Evolutionary conservation across 495 filamentous ascomycete species (phyloP).

Genomic region (Aspergillus saccharolyticus): DNA sequence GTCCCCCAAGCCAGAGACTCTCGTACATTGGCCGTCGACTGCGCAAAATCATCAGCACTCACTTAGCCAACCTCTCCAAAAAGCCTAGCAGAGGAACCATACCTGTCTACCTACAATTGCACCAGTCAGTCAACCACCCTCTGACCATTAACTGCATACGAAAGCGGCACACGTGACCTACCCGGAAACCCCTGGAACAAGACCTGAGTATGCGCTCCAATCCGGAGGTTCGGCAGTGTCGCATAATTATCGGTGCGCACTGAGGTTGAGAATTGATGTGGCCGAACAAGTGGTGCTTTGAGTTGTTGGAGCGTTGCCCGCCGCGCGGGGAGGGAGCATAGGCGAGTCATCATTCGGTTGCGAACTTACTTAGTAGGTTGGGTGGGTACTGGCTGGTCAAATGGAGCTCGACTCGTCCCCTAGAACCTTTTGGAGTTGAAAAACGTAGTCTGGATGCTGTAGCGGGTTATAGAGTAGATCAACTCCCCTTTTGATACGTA

Average conservation of each 20-base stretch:
- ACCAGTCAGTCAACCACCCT: conserved; percentile 12
- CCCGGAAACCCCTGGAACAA: conserved; percentile 91
- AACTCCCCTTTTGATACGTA: too few species aligned
- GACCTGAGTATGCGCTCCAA: conserved; percentile 72
- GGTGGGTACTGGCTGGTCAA: too few species aligned
- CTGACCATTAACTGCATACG: neutral
- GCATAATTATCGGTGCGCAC: conserved; percentile 38
- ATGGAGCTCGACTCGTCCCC: too few species aligned
- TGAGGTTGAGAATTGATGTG: conserved; percentile 38
- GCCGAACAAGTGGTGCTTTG: conserved; percentile 2
- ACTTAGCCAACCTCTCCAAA: neutral
- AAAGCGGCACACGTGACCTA: conserved; percentile 12
- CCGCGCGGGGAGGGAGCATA: conserved; percentile 16
- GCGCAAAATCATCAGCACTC: conserved; percentile 2
- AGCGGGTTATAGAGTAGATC: too few species aligned
- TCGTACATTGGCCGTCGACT: conserved; percentile 77
- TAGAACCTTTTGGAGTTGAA: too few species aligned
- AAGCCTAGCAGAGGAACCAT: neutral
- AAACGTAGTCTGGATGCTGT: too few species aligned
- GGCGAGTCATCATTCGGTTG: conserved; percentile 7
- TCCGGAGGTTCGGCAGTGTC: conserved; percentile 71
- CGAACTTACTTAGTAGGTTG: neutral
- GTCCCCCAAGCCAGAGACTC: conserved; percentile 84
- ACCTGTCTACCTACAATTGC: conserved; percentile 33
- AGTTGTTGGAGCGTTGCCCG: neutral